These are phyloP conservation scores for Dioszegia hungarica DNA, from an alignment of 768 basidiomycete genomes.

Conservation along the genomic window DNA sequence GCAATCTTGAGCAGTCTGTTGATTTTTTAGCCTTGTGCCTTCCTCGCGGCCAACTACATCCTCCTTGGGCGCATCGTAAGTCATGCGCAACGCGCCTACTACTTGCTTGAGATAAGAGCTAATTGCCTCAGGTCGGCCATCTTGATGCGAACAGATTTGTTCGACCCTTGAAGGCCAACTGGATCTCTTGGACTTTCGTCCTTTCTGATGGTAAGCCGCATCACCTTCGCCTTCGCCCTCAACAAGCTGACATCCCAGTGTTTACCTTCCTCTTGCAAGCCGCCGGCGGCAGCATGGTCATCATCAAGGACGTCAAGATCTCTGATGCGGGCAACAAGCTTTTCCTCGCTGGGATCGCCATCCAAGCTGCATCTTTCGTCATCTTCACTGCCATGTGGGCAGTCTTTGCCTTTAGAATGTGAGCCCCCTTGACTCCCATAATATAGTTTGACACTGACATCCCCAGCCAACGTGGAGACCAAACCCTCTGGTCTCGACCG, in stretches of 20 bases:
- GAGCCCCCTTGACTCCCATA: slow-evolving; percentile 11
- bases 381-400: slow-evolving; percentile 40
- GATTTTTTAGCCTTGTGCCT: slow-evolving; percentile 40
- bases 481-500: slow-evolving; percentile 30
- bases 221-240: background rate
- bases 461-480: slow-evolving; percentile 30
- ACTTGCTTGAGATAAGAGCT: background rate
- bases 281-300: slow-evolving; percentile 45
- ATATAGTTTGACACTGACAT: background rate
- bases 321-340: slow-evolving; percentile 40
- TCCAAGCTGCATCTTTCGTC: slow-evolving; percentile 44
- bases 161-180: slow-evolving; percentile 35
- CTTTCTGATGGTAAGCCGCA: slow-evolving; percentile 39
- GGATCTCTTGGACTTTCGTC: slow-evolving; percentile 43
- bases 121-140: slow-evolving; percentile 17
- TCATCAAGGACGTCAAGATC: slow-evolving; percentile 24
- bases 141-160: slow-evolving; percentile 35
- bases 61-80: slow-evolving; percentile 38
- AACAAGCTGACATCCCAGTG: slow-evolving; percentile 17
- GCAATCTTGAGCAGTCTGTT: background rate
- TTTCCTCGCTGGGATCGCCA: slow-evolving; percentile 48
- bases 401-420: slow-evolving; percentile 39
- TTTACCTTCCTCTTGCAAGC: slow-evolving; percentile 48
- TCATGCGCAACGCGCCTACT: background rate
- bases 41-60: slow-evolving; percentile 48